phyloP scores from a whole-genome alignment of 768 basidiomycete genomes.

The Scleroderma citrinum region DNA sequence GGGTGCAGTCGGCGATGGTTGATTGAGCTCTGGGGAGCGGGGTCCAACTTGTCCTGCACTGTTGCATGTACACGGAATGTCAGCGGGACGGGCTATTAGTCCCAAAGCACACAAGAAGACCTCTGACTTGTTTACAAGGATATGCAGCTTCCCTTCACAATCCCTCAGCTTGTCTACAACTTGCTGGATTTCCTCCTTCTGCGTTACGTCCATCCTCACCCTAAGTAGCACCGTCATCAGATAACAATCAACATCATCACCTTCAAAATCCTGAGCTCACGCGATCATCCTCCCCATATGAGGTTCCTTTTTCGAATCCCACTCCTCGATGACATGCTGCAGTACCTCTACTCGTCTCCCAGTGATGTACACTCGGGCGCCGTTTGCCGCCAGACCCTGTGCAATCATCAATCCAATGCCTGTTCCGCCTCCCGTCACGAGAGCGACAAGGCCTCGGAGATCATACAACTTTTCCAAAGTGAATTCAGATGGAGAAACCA shows the following conservation, averaged over 20 bases:
- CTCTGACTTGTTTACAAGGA: slow-evolving; percentile 76
- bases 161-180: slow-evolving; percentile 36
- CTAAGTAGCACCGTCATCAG: slow-evolving; percentile 27
- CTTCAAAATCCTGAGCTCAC: slow-evolving; percentile 32
- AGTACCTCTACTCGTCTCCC: slow-evolving; percentile 64
- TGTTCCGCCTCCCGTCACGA: slow-evolving; percentile 46
- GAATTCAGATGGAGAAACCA: slow-evolving; percentile 20
- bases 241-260: background rate
- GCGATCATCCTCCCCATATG: slow-evolving; percentile 48
- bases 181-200: slow-evolving; percentile 56
- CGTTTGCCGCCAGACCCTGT: slow-evolving; percentile 66
- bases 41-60: slow-evolving; percentile 79
- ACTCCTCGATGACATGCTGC: slow-evolving; percentile 45
- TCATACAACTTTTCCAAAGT: slow-evolving; percentile 35
- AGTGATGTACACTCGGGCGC: slow-evolving; percentile 77
- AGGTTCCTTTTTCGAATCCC: slow-evolving; percentile 34
- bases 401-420: slow-evolving; percentile 64
- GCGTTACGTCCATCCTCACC: slow-evolving; percentile 65
- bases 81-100: slow-evolving; percentile 2
- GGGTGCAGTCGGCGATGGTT: slow-evolving; percentile 50
- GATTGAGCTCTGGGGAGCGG: slow-evolving; percentile 47
- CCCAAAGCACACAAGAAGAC: background rate
- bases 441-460: slow-evolving; percentile 50
- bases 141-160: slow-evolving; percentile 63
- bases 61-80: background rate